Evolutionary conservation across 164 flowering plant genomes (phyloP), one percentile per base, ranked within the genome.

Genomic region (Hamamelis virginiana): DNA sequence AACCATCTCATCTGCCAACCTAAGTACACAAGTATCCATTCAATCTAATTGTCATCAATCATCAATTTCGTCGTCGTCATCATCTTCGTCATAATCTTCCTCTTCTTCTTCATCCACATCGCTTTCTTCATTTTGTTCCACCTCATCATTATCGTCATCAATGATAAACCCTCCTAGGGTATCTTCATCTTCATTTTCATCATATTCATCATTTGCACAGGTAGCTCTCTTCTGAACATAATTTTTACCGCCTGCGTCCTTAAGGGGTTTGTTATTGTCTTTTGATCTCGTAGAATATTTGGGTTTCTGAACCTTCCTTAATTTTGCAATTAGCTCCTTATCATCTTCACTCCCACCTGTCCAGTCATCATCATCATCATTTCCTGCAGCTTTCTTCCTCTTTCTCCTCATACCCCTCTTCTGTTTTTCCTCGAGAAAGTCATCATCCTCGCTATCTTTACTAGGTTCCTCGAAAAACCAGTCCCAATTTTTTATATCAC

Each of bases 91-190:
- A 1, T 76, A 80, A 15, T 84, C 90, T 57, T 87, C 90, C 10
- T 80, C 84, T 14, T 80, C 87, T 18, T 83, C 82, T 8, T 71
- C 86, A 13, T 78, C 85, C 1, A 75, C 76, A 5, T 62, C 75
- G 1, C n/a, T 73, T 43, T 72, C 80, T 47, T 80, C 80, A 11
- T 80, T 83, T 71, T 70, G 74, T 27, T 73, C 75, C 18, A 45
- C 70, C 0, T 81, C 87, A n/a, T 82, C 87, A 44, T 85, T 81
- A 58, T 82, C 87, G 38, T 85, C 81, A 58, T 74, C 75, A 13
- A 91, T 92, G 70, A 91, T 87, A 66, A 94, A 94, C 15, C 93
- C 94, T 70, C 96, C 98, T 4, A 91, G 74, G 25, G 86, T 89
- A 25, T 87, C 94, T 43, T 89, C 94, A 25, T 88, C 89, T 19